A percentile compares a stretch with the other conserved stretches of the same genome.
These are phyloP conservation scores for Mortierella sp. DNA, from an alignment of 371 early-diverging fungal genomes.

Conservation along the genomic window DNA sequence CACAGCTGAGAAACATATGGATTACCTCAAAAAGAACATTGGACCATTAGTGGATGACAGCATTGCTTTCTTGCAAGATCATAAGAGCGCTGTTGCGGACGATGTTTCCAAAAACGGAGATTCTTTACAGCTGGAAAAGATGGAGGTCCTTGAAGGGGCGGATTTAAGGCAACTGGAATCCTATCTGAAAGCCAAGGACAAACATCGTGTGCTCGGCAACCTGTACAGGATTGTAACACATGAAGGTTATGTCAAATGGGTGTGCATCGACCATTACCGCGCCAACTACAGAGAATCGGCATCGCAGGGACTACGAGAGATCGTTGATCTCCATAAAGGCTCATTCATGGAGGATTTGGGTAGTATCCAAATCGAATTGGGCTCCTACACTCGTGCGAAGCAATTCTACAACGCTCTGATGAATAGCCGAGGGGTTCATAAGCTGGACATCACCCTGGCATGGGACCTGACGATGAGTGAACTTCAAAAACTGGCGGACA, in stretches of 20 bases:
- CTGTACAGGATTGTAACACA: not conserved
- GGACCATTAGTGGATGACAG: too few species aligned
- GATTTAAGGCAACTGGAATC: conserved; percentile 8
- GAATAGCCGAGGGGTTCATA: not conserved
- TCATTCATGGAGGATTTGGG: too few species aligned
- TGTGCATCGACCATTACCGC: not conserved
- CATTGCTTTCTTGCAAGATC: too few species aligned
- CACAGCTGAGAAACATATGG: not conserved
- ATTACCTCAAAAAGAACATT: too few species aligned
- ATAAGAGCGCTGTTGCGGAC: too few species aligned
- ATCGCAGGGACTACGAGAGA: too few species aligned
- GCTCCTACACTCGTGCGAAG: not conserved
- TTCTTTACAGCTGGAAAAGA: too few species aligned
- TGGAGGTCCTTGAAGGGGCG: conserved; percentile 18
- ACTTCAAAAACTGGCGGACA: not conserved
- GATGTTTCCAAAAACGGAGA: too few species aligned
- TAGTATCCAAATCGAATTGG: not conserved
- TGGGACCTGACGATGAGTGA: conserved; percentile 13
- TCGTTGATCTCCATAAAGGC: too few species aligned
- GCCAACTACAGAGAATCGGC: not conserved
- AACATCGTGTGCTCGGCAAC: not conserved
- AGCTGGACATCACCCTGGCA: conserved; percentile 1
- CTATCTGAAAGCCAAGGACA: not conserved
- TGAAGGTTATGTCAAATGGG: conserved; percentile 13
- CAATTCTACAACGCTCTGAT: conserved; percentile 9